These are phyloP conservation scores for Pseudogymnoascus sp. DNA, from an alignment of 2,329 filamentous ascomycete genomes.

Conservation along the genomic window DNA sequence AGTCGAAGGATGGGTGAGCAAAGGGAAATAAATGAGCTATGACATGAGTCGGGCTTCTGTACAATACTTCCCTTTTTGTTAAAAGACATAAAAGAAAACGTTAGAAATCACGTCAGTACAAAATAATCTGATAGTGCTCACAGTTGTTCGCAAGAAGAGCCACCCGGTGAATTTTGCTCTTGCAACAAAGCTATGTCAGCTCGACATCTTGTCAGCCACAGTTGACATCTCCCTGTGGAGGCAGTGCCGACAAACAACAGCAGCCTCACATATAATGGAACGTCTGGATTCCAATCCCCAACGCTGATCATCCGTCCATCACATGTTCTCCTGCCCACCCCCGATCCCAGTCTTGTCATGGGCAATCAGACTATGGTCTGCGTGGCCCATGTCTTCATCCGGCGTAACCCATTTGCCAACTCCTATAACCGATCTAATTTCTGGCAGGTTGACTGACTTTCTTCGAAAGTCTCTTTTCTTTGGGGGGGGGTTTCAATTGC, in stretches of 20 bases:
- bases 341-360: too few species aligned
- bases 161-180: background rate
- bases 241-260: background rate
- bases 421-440: background rate
- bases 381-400: background rate
- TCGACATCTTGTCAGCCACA: background rate
- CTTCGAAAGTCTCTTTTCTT: too few species aligned
- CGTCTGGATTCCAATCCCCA: background rate
- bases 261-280: background rate
- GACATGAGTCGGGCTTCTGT: background rate
- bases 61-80: constrained; percentile 9
- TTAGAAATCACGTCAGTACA: background rate
- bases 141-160: background rate
- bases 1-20: constrained; percentile 84
- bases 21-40: constrained; percentile 46
- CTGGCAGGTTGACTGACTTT: background rate
- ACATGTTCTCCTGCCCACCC: background rate
- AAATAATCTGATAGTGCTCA: background rate
- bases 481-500: background rate
- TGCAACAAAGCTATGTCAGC: background rate
- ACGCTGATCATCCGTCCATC: background rate
- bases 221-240: background rate
- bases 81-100: background rate
- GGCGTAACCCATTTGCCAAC: background rate
- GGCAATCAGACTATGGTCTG: too few species aligned